Base-by-base conservation (phyloP, 2,329 filamentous ascomycete species). In the Sporothrix humicola region DNA sequence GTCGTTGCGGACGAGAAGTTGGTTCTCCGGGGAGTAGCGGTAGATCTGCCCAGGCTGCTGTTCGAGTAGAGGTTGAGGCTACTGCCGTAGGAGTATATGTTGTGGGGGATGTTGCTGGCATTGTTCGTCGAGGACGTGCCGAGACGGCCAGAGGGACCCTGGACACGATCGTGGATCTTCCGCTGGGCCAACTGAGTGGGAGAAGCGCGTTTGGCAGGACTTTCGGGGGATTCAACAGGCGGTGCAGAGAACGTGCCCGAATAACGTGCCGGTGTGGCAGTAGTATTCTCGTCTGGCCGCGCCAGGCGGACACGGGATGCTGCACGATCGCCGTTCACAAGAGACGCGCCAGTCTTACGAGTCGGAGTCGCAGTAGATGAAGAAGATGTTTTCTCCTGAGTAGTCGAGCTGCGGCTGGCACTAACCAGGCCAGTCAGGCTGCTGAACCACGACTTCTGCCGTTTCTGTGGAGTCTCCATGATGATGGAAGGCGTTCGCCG, bases 91-190 rank as follows among this genome's bases (percentile, higher is more conserved):
- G 48, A n/a, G 15, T 65, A 73, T 1, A 12, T 46, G 44, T 52
- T 71, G 37, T 68, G 37, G 15, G 69, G 20, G 20, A 20, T 20
- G 50, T 17, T 71, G 44, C 3, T 59, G n/a, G 46, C n/a, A 48
- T 17, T 23, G 26, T 23, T 50, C 31, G 46, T 20, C 1, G 74
- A 59, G 10, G 72, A 70, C n/a, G 61, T 17, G 17, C 69, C 73
- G 1, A 80, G 76, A 66, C 78, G 78, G 76, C 78, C 79, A 9
- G 81, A 80, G 6, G 79, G 80, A 15, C 79, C 79, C 63, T 81
- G 80, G 8, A 77, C 78, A 23, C 81, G 79, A 31, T 78, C 78
- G 74, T 81, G 78, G n/a, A 82, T 79, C 74, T 80, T 82, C 13
- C 81, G 79, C 48, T 78, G 77, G 5, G 81, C 79, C 58, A 82